These are phyloP conservation scores for Linanthus parryae DNA, from an alignment of 148 eudicot species.

Conservation along the genomic window DNA sequence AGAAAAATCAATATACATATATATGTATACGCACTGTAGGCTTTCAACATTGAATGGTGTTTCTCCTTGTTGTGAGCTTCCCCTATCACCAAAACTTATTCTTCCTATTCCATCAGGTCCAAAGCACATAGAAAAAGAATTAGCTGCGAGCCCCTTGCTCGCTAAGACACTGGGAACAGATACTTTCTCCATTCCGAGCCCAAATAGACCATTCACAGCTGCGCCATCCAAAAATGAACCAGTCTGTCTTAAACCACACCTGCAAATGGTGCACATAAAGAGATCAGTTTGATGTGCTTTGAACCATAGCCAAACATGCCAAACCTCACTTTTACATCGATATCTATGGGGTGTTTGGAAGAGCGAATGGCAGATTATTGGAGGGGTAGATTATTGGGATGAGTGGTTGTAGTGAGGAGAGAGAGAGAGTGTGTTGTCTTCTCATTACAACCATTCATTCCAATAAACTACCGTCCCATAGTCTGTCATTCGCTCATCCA, in stretches of 20 bases:
- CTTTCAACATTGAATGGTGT: conserved; percentile 47
- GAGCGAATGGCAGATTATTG: no score
- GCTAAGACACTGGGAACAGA: conserved; percentile 80
- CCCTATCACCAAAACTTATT: conserved; percentile 80
- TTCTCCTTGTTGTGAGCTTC: conserved; percentile 47
- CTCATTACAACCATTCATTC: no score
- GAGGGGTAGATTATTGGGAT: no score
- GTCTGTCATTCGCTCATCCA: no score
- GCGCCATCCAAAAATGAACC: conserved; percentile 69
- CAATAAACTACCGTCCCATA: no score
- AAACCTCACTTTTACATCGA: no score
- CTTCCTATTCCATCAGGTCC: conserved; percentile 54
- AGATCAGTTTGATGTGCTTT: no score
- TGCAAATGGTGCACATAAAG: conserved; percentile 30
- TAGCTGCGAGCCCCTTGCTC: conserved; percentile 39
- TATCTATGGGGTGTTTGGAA: no score
- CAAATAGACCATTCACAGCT: conserved; percentile 83
- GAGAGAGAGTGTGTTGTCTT: no score
- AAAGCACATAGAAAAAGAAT: conserved; percentile 94
- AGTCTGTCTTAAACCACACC: conserved; percentile 67
- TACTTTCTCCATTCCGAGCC: conserved; percentile 52
- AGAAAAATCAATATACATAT: no score
- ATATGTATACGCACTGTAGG: conserved; percentile 33
- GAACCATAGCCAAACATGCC: no score
- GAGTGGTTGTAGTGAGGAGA: no score